Conservation (phyloP, 2,329 filamentous ascomycete genomes). For the Ophiobolus disseminans region DNA sequence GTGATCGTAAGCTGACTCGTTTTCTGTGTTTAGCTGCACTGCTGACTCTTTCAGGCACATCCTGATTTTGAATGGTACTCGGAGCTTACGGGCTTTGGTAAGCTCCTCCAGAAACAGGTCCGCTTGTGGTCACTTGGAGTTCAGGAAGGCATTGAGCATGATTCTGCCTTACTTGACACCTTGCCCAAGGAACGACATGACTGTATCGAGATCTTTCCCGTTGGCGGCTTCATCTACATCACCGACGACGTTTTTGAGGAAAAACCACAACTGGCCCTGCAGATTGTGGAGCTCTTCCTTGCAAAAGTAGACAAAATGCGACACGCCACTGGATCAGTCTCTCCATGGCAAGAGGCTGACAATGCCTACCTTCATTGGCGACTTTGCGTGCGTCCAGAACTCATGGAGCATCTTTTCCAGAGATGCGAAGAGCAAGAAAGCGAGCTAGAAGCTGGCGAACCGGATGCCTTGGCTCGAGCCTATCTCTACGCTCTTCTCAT, state of each 20-base stretch:
- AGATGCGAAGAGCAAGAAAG: constrained; percentile 25
- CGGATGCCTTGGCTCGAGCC: constrained; percentile 9
- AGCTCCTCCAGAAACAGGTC: constrained; percentile 35
- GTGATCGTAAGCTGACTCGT: constrained; percentile 30
- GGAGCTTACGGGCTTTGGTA: constrained; percentile 41
- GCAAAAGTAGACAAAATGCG: constrained; percentile 33
- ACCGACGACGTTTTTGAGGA: constrained; percentile 54
- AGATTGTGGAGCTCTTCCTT: constrained; percentile 47
- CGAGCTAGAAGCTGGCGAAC: constrained; percentile 25
- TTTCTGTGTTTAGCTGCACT: not conserved
- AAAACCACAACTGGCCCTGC: constrained; percentile 45
- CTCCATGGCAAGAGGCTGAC: constrained; percentile 22
- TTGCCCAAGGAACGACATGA: constrained; percentile 26
- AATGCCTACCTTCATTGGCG: constrained; percentile 41
- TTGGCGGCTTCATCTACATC: constrained; percentile 51
- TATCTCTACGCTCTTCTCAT: constrained; percentile 36
- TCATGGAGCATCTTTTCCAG: constrained; percentile 35
- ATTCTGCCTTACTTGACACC: constrained; percentile 16
- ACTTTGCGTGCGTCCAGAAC: constrained; percentile 39
- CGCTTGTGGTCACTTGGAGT: constrained; percentile 46
- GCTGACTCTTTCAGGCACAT: constrained; percentile 31
- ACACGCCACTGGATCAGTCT: constrained; percentile 16
- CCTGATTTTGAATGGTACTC: constrained; percentile 41
- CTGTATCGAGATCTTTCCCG: constrained; percentile 47
- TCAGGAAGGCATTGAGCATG: constrained; percentile 26